Percentiles rank a stretch among this genome's conserved stretches.
These are phyloP conservation scores for Hansenula lynferdii DNA, from an alignment of 1,139 yeast species.

Conservation along the genomic window DNA sequence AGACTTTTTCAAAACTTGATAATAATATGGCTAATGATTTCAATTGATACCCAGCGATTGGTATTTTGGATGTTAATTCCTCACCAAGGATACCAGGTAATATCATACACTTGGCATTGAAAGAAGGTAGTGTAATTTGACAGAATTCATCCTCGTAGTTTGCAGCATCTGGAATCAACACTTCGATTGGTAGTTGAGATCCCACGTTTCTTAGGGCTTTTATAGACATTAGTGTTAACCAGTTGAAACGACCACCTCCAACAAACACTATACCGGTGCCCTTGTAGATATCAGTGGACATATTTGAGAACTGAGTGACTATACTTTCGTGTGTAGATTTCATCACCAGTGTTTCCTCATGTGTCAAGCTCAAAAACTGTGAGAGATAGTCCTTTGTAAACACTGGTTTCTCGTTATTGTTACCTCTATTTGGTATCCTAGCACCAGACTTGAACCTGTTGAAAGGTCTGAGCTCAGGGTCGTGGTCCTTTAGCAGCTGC, in stretches of 20 bases:
- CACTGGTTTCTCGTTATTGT: neutral
- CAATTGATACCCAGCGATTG: constrained; percentile 48
- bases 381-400: neutral
- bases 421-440: neutral
- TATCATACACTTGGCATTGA: constrained; percentile 44
- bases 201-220: constrained; percentile 56
- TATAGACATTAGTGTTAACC: constrained; percentile 55
- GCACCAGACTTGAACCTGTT: neutral
- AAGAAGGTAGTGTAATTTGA: constrained; percentile 38
- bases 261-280: constrained; percentile 22
- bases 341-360: neutral
- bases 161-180: constrained; percentile 22
- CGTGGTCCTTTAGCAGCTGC: neutral
- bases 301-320: neutral
- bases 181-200: constrained; percentile 63
- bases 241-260: constrained; percentile 35
- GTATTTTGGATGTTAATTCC: constrained; percentile 33
- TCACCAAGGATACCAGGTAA: constrained; percentile 34
- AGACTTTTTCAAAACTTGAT: constrained; percentile 48
- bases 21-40: constrained; percentile 48
- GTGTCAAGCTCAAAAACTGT: neutral
- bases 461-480: neutral
- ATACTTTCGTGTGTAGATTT: neutral
- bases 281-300: neutral
- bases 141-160: constrained; percentile 47